These are phyloP conservation scores for Nematodospora valgi DNA, from an alignment of 805 yeast genomes.

Conservation along the genomic window DNA sequence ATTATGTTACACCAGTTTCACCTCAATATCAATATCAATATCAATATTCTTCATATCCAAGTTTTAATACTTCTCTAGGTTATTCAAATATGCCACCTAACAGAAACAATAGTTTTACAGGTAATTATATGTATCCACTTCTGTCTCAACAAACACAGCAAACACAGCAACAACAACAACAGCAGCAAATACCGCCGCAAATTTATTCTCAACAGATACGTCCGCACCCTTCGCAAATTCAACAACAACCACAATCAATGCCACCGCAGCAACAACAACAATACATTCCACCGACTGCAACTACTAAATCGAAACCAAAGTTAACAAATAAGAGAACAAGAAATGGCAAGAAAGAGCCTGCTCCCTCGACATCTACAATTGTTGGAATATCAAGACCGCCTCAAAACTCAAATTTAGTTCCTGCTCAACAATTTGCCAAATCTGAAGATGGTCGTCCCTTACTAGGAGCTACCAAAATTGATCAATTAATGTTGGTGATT, in stretches of 20 bases:
- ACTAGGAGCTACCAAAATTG: conserved; percentile 85
- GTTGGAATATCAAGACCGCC: conserved; percentile 1
- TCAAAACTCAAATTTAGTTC: conserved; percentile 22
- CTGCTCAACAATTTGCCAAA: conserved; percentile 45
- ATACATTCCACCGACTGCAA: conserved; percentile 15
- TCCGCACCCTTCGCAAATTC: conserved; percentile 2
- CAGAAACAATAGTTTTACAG: background rate
- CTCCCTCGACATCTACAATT: conserved; percentile 3
- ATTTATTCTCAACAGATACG: conserved; percentile 3
- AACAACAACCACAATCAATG: conserved; percentile 10
- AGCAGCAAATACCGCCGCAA: conserved; percentile 3
- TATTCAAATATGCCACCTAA: background rate
- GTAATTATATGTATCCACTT: conserved; percentile 1
- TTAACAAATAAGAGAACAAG: conserved; percentile 1
- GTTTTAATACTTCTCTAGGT: background rate
- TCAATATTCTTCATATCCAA: background rate
- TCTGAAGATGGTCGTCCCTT: conserved; percentile 65
- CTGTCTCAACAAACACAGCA: conserved; percentile 14
- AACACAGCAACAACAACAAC: conserved; percentile 9
- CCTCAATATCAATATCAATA: conserved; percentile 2
- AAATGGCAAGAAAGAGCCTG: conserved; percentile 2
- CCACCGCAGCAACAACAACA: conserved; percentile 14
- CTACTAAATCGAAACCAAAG: conserved; percentile 2
- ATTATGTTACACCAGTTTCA: conserved; percentile 1
- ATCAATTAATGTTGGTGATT: conserved; percentile 84